Base-by-base conservation (phyloP, 345 rosid species). In the Populus tremula region DNA sequence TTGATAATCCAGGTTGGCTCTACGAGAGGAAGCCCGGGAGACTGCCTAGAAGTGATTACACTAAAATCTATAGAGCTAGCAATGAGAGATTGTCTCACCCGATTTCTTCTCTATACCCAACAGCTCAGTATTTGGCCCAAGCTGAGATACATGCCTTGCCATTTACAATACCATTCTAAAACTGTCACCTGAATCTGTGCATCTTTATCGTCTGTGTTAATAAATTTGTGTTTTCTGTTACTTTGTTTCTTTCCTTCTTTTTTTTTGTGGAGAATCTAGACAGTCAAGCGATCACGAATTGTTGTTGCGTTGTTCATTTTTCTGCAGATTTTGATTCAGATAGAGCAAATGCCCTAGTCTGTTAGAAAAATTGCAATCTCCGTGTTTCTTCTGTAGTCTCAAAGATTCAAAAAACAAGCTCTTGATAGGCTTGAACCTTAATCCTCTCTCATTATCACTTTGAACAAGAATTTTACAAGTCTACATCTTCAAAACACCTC, bases 1-100 rank as follows among this genome's bases (percentile, higher is more conserved):
- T 73, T 76, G 81, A 65, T 1, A 69, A 54, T 36, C 72, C 72
- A 73, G 73, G 63, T 1, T 83, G 83, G 85, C 78, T 83, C 77
- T 64, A 72, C 21, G 47, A 62, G 70, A 79, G 14, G 29, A 36
- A 36, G 36, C 16, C 17, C 56, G 8, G 13, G 45, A 76, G 76
- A 29, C 73, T 11, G 13, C 65, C 53, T 2, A 21, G 43, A 35
- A 74, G 56, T n/a, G 20, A 65, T 27, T 20, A 8, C 25, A 29
- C 41, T 20, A 50, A 47, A 21, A 36, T 56, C 6, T n/a, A 27
- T 56, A 33, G 38, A 35, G 49, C 5, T n/a, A 23, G 5, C 33
- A 54, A 0, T n/a, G 66, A 77, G 25, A 61, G 33, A 23, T 54
- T 35, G 2, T 25, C 10, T 31, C 25, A 2, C 43, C 45, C 41